Evolutionary conservation across 768 basidiomycete species (phyloP).

Genomic region (Suillus occidentalis): DNA sequence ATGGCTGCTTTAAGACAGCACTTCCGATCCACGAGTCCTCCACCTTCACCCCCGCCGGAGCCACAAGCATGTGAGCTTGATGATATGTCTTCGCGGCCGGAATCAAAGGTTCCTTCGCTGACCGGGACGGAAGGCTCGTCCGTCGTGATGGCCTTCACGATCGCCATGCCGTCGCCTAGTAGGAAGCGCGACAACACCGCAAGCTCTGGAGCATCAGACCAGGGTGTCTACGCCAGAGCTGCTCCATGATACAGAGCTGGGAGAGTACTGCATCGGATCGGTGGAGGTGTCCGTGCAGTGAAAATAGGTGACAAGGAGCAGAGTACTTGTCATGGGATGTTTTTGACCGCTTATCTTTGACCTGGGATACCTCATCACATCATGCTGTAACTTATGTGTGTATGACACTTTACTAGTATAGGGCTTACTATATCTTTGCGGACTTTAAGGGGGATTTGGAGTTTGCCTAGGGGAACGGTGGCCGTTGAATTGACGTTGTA

Average conservation of each 20-base stretch:
- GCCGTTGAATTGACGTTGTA: background rate
- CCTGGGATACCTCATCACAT: background rate
- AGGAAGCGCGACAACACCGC: background rate
- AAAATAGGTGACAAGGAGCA: constrained; percentile 5
- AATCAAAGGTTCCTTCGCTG: constrained; percentile 5
- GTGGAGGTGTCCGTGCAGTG: constrained; percentile 20
- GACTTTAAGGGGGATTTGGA: background rate
- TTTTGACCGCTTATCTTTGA: no score
- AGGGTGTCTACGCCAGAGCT: constrained; percentile 9
- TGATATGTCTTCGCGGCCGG: background rate
- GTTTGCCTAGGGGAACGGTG: background rate
- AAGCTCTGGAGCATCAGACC: background rate
- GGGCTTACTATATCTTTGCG: background rate
- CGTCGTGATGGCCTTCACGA: constrained; percentile 40
- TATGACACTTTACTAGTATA: background rate
- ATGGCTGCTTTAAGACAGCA: background rate
- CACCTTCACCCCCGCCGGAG: background rate
- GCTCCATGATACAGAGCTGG: constrained; percentile 29
- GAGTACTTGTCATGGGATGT: background rate
- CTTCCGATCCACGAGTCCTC: background rate
- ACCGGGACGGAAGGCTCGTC: constrained; percentile 12
- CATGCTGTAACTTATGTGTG: background rate
- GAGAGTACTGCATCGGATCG: constrained; percentile 33
- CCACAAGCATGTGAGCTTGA: background rate
- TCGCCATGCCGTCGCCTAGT: constrained; percentile 40